Percentiles rank a stretch among this genome's conserved stretches.
These are phyloP conservation scores for Pichia heedii DNA, from an alignment of 805 yeast genomes.

Conservation along the genomic window DNA sequence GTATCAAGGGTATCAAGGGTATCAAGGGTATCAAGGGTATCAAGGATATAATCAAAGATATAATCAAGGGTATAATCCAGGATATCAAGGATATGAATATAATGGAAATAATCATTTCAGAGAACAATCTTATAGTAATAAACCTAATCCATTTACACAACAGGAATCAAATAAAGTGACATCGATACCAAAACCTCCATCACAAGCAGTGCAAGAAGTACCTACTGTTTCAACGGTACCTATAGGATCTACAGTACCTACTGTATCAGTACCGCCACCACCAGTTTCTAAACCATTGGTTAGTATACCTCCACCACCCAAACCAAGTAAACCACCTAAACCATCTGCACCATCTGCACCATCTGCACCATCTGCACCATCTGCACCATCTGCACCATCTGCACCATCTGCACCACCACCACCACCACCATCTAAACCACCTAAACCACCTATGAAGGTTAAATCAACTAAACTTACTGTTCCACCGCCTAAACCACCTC, in stretches of 20 bases:
- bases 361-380: not conserved
- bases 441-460: not conserved
- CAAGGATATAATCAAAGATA: not conserved
- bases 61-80: too few species aligned
- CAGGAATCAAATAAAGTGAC: too few species aligned
- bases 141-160: slow-evolving; percentile 3
- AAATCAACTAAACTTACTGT: too few species aligned
- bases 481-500: slow-evolving; percentile 1
- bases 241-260: not conserved
- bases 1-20: not conserved
- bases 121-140: too few species aligned
- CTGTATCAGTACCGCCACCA: slow-evolving; percentile 9
- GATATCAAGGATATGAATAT: too few species aligned
- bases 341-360: not conserved
- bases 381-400: slow-evolving; percentile 6
- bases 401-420: not conserved
- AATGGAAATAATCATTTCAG: too few species aligned
- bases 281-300: not conserved
- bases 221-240: too few species aligned
- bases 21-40: not conserved
- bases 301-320: not conserved
- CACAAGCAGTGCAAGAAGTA: too few species aligned
- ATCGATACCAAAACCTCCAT: too few species aligned
- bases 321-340: not conserved
- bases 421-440: not conserved